Evolutionary conservation across 495 filamentous ascomycete genomes (phyloP), one percentile per base, ranked within the genome.

Genomic region (Hyaloscypha finlandica): DNA sequence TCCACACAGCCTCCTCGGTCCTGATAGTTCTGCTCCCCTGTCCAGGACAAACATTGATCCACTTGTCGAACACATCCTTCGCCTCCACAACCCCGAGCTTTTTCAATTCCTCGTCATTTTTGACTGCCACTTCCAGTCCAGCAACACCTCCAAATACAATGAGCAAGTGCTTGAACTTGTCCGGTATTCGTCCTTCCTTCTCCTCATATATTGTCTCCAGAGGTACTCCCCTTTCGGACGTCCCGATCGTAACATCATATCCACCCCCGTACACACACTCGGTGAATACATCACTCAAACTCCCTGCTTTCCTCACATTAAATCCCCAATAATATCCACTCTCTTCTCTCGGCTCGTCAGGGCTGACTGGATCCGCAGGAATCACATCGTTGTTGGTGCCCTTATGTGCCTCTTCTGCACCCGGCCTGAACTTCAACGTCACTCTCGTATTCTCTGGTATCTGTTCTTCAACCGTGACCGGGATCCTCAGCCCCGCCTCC

Each of bases 301-400:
- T 84, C 1, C 74, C 63, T 20, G 86, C 85, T 37, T 79, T 81
- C 4, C 91, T 84, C 11, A 89, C 81, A 14, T 73, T 83, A 73
- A 86, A 93, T 55, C 91, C 91, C 90, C 90, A 92, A 74, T 92
- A 93, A 74, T 89, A 91, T 6, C 91, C 91, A 0, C 73, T 82
- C 59, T 90, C 84, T 33, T 87, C 84, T 35, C 91, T 81, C 0
- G 91, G 90, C 6, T 79, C 77, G 39, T 80, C 75, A 0, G 89
- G 88, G 55, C 83, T 80, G 3, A 91, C 85, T 4, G 85, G 80
- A 66, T 87, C 81, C 4, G 81, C 85, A 4, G 53, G 22, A 19
- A 73, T 66, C 6, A 62, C 42, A 58, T 67, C 53, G 39, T 12
- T 66, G 2, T 55, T 67, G 8, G 16, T 12, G 63, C 71, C 48